A percentile compares a stretch with the other conserved stretches of the same genome.
phyloP scores from a whole-genome alignment of 2,329 filamentous ascomycete species.

The Diplodia scrobiculata region DNA sequence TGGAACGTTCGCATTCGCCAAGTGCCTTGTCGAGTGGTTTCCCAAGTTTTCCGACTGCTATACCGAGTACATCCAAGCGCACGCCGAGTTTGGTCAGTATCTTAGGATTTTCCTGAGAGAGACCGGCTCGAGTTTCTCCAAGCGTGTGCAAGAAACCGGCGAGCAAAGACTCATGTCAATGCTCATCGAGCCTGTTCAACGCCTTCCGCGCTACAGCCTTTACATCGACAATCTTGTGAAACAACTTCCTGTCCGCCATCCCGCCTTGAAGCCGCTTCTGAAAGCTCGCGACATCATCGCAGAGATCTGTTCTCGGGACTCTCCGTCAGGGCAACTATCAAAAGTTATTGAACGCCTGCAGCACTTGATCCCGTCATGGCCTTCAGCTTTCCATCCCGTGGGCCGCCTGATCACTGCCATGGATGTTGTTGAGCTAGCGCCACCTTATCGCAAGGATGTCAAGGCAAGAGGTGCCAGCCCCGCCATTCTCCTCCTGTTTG shows the following conservation, averaged over 20 bases:
- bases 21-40: conserved; percentile 85
- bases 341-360: conserved; percentile 73
- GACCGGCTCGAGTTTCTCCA: conserved; percentile 78
- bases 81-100: conserved; percentile 80
- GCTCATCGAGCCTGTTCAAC: conserved; percentile 93
- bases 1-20: conserved; percentile 76
- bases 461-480: conserved; percentile 47
- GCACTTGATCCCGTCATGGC: conserved; percentile 77
- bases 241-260: conserved; percentile 81
- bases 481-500: conserved; percentile 80
- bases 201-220: conserved; percentile 89
- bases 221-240: conserved; percentile 94
- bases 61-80: conserved; percentile 87
- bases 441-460: conserved; percentile 64
- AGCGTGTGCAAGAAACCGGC: conserved; percentile 76
- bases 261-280: conserved; percentile 78
- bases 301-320: conserved; percentile 92
- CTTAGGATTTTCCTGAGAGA: conserved; percentile 76
- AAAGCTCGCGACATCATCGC: conserved; percentile 91
- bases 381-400: conserved; percentile 67
- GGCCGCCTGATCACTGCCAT: conserved; percentile 79
- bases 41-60: conserved; percentile 90
- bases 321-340: conserved; percentile 67
- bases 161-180: conserved; percentile 89
- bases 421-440: conserved; percentile 74